Evolutionary conservation across 176 grass and related monocot genomes (phyloP).

Genomic region (Canna indica): DNA sequence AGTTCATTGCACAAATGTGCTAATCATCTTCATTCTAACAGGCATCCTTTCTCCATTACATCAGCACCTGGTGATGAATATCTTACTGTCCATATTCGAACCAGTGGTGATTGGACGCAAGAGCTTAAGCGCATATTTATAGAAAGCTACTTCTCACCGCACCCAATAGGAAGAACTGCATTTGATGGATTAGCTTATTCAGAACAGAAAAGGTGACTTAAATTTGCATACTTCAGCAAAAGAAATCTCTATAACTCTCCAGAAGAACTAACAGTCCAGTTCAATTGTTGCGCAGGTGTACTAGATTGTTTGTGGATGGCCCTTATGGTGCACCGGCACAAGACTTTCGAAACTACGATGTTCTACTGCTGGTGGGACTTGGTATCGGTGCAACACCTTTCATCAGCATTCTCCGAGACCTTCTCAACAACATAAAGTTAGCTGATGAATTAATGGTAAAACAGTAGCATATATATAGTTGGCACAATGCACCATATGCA

Average conservation of each 20-base stretch:
- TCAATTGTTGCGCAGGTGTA: conserved; percentile 40
- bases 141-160: conserved; percentile 67
- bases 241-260: background rate
- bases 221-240: background rate
- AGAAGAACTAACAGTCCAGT: conserved; percentile 1
- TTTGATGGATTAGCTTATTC: conserved; percentile 47
- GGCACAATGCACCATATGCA: background rate
- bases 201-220: conserved; percentile 59
- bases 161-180: conserved; percentile 48
- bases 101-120: conserved; percentile 86
- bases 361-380: conserved; percentile 85
- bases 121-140: conserved; percentile 91
- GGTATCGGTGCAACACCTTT: conserved; percentile 92
- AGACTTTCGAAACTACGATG: conserved; percentile 93
- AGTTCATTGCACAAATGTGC: background rate
- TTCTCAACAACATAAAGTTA: conserved; percentile 96
- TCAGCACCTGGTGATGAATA: conserved; percentile 95
- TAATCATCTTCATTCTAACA: conserved; percentile 18
- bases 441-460: conserved; percentile 89
- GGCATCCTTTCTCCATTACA: conserved; percentile 99
- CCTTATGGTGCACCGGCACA: conserved; percentile 90
- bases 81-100: conserved; percentile 90
- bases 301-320: conserved; percentile 86
- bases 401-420: conserved; percentile 88
- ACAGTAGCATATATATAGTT: background rate